Base-by-base conservation (phyloP, 306 rosid species). In the Morella rubra region DNA sequence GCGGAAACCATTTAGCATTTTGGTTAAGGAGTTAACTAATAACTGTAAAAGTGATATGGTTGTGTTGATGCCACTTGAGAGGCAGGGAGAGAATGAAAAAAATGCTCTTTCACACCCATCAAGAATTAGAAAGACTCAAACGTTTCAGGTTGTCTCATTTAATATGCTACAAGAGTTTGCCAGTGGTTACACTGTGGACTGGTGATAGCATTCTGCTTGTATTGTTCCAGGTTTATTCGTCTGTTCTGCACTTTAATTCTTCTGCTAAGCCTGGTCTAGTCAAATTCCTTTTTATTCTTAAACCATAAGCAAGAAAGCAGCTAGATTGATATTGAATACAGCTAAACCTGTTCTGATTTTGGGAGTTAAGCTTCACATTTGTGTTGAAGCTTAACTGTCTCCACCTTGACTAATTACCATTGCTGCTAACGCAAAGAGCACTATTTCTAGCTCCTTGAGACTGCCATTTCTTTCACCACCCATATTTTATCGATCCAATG, bases 131-230 rank as follows among this genome's bases (percentile, higher is more conserved):
- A 64, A 9, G 24, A 10, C 41, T 22, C 16, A 24, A 20, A 59
- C 41, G 22, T 20, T 59, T 59, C 24, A 24, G 13, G 65, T 24
- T 59, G 18, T 59, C 32, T 59, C 27, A 24, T 20, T 59, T 59
- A 12, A 59, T 59, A 24, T 37, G 9, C 69, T 62, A 5, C 45
- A 62, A 1, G 37, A 37, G n/a, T 62, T 61, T 61, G 18, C 0
- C 15, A 62, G 46, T 16, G 40, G 16, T 64, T 64, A 40, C 10
- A 15, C 22, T 40, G 7, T 1, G 5, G 46, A 19, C 44, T 64
- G 69, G 44, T n/a, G 47, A 59, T 37, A 15, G 20, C 16, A 64
- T 64, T 64, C 47, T 64, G 15, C 69, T 64, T 40, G 69, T 64
- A 16, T 59, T 24, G 37, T 32, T 32, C 37, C 37, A 32, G 37